Evolutionary conservation across 345 rosid genomes (phyloP), one percentile per base, ranked within the genome.

Genomic region (Brassica rapa): DNA sequence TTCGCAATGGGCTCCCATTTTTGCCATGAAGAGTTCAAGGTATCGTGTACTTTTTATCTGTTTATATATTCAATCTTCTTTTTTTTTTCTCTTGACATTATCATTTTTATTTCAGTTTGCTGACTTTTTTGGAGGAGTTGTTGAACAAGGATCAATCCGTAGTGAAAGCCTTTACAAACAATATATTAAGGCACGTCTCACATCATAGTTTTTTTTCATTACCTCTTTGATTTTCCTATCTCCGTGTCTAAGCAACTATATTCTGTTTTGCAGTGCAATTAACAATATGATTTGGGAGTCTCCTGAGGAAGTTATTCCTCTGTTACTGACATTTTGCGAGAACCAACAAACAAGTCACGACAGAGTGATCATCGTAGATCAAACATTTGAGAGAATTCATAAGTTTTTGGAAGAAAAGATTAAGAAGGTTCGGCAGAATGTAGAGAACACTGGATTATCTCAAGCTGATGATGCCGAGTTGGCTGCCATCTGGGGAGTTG

Each of bases 1-100:
- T 41, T 71, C 24, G 30, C 88, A 81, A 74, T 94, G 98, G 98
- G 87, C 89, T 80, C 91, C 97, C 65, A 79, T 86, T 27, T 93
- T 93, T 80, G 64, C 83, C 73, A 72, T 86, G 68, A 83, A 82
- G 80, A 88, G 83, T 77, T 71, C 85, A 76, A 87, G 93, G 98
- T 93, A 86, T 35, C 66, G 32, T 32, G 68, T 66, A 64, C 30
- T 5, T 15, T 21, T 76, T 39, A 25, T 37, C 66, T 68, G 37
- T 37, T 23, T 46, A 24, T 46, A 33, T 8, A 33, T 73, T 76
- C 39, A 55, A 23, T 23, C 32, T 76, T 43, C 15, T 56, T 60
- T 16, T n/a, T 60, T 60, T 68, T 41, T 41, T 41, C 37, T 51
- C 66, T 79, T 84, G 55, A 81, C 70, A 62, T 57, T 24, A 21